Evolutionary conservation across 371 early-diverging fungal genomes (phyloP).

Genomic region (Funneliformis caledonium): DNA sequence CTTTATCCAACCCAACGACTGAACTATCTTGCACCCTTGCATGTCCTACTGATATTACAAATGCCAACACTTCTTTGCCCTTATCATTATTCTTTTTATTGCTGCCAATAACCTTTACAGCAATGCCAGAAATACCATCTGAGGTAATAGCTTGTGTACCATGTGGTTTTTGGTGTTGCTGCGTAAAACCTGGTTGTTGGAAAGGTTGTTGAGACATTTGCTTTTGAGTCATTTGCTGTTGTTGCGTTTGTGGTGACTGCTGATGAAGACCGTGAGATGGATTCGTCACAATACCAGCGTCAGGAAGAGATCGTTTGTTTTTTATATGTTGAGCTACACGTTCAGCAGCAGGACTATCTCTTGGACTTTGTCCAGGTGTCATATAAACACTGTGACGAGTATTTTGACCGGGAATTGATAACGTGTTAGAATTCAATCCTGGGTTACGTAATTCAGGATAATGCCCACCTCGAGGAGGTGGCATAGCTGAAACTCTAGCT

Average conservation of each 20-base stretch:
- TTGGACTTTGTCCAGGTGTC: background rate
- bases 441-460: background rate
- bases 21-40: slow-evolving; percentile 45
- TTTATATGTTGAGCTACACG: background rate
- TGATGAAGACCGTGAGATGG: background rate
- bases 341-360: background rate
- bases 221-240: background rate
- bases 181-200: background rate
- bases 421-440: background rate
- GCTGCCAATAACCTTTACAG: slow-evolving; percentile 61
- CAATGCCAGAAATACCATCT: slow-evolving; percentile 34
- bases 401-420: background rate
- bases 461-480: slow-evolving; percentile 1
- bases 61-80: slow-evolving; percentile 67
- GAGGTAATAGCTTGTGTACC: background rate
- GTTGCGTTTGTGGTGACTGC: background rate
- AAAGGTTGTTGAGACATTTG: background rate
- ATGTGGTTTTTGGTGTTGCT: background rate
- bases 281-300: background rate
- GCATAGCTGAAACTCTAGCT: background rate
- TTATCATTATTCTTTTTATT: slow-evolving; percentile 69
- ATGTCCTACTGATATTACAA: slow-evolving; percentile 54
- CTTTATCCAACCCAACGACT: slow-evolving; percentile 42
- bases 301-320: slow-evolving; percentile 13
- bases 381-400: slow-evolving; percentile 1